A percentile compares a stretch with the other conserved stretches of the same genome.
These are phyloP conservation scores for Xerocomus brunneocitrinus DNA, from an alignment of 768 basidiomycete species.

Conservation along the genomic window DNA sequence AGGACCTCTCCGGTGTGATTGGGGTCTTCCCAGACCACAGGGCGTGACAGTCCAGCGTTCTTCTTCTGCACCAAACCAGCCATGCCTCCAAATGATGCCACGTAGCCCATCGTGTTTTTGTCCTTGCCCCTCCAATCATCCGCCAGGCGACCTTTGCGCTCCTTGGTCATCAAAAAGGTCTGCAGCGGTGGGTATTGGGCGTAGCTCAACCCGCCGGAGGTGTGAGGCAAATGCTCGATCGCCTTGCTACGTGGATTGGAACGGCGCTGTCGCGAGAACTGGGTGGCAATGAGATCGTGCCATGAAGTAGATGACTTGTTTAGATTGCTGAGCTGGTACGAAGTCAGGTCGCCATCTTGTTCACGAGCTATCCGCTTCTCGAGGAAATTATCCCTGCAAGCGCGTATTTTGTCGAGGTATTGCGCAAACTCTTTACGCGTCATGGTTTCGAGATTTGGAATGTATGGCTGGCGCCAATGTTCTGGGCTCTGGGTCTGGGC, in stretches of 20 bases:
- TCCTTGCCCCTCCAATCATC: slow-evolving; percentile 24
- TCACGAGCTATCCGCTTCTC: slow-evolving; percentile 19
- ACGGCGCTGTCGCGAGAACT: slow-evolving; percentile 21
- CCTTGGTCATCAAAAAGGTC: slow-evolving; percentile 43
- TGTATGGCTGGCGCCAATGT: slow-evolving; percentile 26
- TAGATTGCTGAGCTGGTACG: slow-evolving; percentile 26
- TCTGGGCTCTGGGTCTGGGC: slow-evolving; percentile 14
- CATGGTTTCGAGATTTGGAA: slow-evolving; percentile 61
- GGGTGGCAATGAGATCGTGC: slow-evolving; percentile 23
- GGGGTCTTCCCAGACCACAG: slow-evolving; percentile 29
- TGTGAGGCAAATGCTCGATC: slow-evolving; percentile 66
- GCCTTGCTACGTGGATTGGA: slow-evolving; percentile 22
- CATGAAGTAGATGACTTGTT: slow-evolving; percentile 18
- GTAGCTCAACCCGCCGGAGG: slow-evolving; percentile 59
- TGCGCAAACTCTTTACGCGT: slow-evolving; percentile 48
- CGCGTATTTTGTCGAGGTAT: slow-evolving; percentile 58
- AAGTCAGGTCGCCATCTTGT: slow-evolving; percentile 17
- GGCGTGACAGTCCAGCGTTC: slow-evolving; percentile 11
- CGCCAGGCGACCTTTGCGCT: slow-evolving; percentile 58
- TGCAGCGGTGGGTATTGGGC: slow-evolving; percentile 51
- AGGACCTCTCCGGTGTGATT: slow-evolving; percentile 26
- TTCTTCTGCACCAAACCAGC: slow-evolving; percentile 19
- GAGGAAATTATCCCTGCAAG: slow-evolving; percentile 57
- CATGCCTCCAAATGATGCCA: slow-evolving; percentile 33
- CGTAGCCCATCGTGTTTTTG: slow-evolving; percentile 8